phyloP scores from a whole-genome alignment of 371 early-diverging fungal genomes.

The Mucor ambiguus region DNA sequence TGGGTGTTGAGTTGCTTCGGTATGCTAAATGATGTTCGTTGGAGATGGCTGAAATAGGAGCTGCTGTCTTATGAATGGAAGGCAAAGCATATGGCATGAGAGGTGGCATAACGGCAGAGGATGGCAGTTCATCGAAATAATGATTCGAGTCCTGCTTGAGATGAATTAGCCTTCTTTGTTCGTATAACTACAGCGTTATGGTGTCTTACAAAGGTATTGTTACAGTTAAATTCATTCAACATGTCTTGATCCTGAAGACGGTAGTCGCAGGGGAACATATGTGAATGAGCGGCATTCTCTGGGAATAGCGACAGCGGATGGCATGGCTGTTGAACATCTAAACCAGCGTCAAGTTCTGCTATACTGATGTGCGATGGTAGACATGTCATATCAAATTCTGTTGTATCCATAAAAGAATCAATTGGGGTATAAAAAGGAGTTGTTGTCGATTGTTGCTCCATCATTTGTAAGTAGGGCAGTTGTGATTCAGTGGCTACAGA shows the following conservation, averaged over 20 bases:
- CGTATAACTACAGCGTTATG: no score
- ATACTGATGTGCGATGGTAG: not conserved
- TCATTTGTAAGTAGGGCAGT: constrained; percentile 8
- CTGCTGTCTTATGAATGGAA: constrained; percentile 11
- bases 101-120: not conserved
- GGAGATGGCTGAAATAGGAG: constrained; percentile 2
- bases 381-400: constrained; percentile 9
- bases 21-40: constrained; percentile 3
- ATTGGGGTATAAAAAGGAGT: constrained; percentile 14
- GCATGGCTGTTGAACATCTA: not conserved
- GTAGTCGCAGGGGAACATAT: constrained; percentile 2
- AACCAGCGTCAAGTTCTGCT: constrained; percentile 10
- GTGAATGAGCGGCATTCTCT: not conserved
- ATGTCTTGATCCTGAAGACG: constrained; percentile 7
- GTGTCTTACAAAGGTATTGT: constrained; percentile 11
- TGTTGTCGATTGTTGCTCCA: constrained; percentile 4
- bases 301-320: constrained; percentile 2
- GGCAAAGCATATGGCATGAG: constrained; percentile 4
- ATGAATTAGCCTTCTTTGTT: not conserved
- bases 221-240: constrained; percentile 2
- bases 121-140: not conserved
- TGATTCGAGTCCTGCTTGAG: not conserved
- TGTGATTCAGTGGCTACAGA: constrained; percentile 13
- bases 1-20: constrained; percentile 12
- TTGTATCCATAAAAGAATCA: not conserved